Conservation (phyloP, 1,284 basidiomycete species). For the Ceraceosorus guamensis region DNA sequence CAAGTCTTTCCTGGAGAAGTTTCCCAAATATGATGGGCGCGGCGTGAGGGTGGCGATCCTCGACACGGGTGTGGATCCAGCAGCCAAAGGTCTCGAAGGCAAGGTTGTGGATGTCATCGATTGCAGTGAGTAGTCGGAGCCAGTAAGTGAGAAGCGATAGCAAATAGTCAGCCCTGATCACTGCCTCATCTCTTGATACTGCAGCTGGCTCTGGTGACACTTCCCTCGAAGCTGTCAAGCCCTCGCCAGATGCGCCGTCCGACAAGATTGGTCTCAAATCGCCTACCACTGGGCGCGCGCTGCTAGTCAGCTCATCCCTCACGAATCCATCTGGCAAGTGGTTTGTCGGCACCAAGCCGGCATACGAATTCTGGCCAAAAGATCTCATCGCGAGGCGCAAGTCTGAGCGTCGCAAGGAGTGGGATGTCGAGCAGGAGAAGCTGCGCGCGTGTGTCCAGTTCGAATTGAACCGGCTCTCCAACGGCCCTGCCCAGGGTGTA, state of each 20-base stretch:
- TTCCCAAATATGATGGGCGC: constrained; percentile 45
- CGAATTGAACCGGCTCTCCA: constrained; percentile 12
- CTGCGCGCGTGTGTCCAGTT: constrained; percentile 37
- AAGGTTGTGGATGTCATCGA: constrained; percentile 49
- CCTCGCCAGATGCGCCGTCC: constrained; percentile 6
- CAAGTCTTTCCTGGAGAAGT: constrained; percentile 41
- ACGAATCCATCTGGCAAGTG: constrained; percentile 44
- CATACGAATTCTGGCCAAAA: constrained; percentile 47
- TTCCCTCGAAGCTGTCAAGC: constrained; percentile 23
- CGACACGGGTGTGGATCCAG: constrained; percentile 49
- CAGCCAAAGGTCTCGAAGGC: constrained; percentile 45
- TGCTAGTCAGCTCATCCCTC: constrained; percentile 26
- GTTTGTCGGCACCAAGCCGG: constrained; percentile 46
- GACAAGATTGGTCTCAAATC: constrained; percentile 34
- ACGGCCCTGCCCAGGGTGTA: constrained; percentile 2
- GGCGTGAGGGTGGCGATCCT: constrained; percentile 47
- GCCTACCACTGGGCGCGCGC: constrained; percentile 39
- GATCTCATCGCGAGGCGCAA: constrained; percentile 43
- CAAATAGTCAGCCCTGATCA: neutral
- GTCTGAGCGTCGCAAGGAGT: constrained; percentile 39
- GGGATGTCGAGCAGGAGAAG: constrained; percentile 39
- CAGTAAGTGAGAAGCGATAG: neutral
- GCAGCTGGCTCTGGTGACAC: constrained; percentile 36
- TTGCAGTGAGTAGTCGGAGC: constrained; percentile 22
- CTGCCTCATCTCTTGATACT: neutral